Evolutionary conservation across 257 asterid species (phyloP).

Genomic region (Solanum virginianum): DNA sequence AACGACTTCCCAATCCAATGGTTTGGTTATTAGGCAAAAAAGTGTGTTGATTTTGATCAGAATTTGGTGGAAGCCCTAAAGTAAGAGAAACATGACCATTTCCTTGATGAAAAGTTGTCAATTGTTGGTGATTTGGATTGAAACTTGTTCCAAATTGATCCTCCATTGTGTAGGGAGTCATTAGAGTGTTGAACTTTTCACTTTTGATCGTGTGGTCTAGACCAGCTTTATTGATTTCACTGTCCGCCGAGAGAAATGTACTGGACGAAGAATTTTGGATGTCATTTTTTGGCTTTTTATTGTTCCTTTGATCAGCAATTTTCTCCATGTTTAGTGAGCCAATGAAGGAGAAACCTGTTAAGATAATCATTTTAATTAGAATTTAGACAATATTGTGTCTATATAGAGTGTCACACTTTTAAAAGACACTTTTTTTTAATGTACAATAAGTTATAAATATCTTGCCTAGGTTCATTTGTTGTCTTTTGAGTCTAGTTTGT

Average conservation of each 20-base stretch:
- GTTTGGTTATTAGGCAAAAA: constrained; percentile 43
- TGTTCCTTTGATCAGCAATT: background rate
- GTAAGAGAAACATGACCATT: constrained; percentile 33
- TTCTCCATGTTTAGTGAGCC: constrained; percentile 17
- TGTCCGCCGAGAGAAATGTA: constrained; percentile 11
- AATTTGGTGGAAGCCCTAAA: constrained; percentile 73
- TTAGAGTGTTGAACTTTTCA: background rate
- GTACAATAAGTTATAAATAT: background rate
- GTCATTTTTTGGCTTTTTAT: constrained; percentile 22
- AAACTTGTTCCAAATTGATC: constrained; percentile 11
- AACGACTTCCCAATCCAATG: constrained; percentile 46
- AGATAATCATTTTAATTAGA: background rate
- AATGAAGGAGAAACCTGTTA: constrained; percentile 15
- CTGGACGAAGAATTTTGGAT: constrained; percentile 18
- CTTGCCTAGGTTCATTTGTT: background rate
- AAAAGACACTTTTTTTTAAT: background rate
- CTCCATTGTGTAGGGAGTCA: constrained; percentile 13
- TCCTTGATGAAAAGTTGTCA: constrained; percentile 19
- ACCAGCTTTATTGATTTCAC: constrained; percentile 8
- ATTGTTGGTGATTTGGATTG: constrained; percentile 12
- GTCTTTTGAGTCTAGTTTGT: background rate
- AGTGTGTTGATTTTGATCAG: constrained; percentile 53
- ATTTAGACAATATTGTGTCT: background rate
- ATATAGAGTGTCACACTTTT: background rate
- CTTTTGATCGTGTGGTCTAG: background rate